Base-by-base conservation (phyloP, 495 filamentous ascomycete species). In the Lophiostoma macrostomum region DNA sequence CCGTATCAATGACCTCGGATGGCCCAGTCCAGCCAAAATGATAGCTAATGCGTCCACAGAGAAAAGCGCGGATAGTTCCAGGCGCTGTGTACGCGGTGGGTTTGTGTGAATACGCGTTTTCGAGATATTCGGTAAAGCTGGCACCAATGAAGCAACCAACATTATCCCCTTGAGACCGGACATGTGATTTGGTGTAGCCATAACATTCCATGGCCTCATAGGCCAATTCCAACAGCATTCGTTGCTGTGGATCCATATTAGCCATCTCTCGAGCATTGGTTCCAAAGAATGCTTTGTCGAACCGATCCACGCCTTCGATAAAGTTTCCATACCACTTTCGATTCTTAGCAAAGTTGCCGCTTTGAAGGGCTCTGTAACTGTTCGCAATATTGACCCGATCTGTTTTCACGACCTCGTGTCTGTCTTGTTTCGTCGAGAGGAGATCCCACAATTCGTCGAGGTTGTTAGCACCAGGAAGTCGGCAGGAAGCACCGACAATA, bases 261-360 rank as follows among this genome's bases (percentile, higher is more conserved):
- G 31, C 29, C 3, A 22, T 22, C 24, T 54, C 37, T 13, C 28
- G 4, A 5, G 35, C 23, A 5, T 5, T 5, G 4, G 3, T 32
- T 3, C 11, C 11, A 27, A 54, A 54, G 45, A 49, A 49, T 4
- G 5, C 4, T 19, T 35, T 8, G 19, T 49, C 45, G 23, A 49
- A 49, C n/a, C 5, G 4, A 40, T 24, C 10, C 4, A 37, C 20
- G 31, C 24, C 45, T 12, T 38, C 7, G 4, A 49, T 13, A 22
- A 49, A 49, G 45, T 49, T 35, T 3, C 45, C 45, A 20, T 20
- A 45, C 13, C 27, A 45, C 16, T 29, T 45, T n/a, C 4, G 41
- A 4, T 45, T 45, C 24, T 18, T n/a, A n/a, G n/a, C n/a, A n/a
- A n/a, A n/a, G n/a, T n/a, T n/a, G n/a, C n/a, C 41, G 22, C 20